phyloP scores from a whole-genome alignment of 2,329 filamentous ascomycete genomes.

The Aspergillus phoenicis region DNA sequence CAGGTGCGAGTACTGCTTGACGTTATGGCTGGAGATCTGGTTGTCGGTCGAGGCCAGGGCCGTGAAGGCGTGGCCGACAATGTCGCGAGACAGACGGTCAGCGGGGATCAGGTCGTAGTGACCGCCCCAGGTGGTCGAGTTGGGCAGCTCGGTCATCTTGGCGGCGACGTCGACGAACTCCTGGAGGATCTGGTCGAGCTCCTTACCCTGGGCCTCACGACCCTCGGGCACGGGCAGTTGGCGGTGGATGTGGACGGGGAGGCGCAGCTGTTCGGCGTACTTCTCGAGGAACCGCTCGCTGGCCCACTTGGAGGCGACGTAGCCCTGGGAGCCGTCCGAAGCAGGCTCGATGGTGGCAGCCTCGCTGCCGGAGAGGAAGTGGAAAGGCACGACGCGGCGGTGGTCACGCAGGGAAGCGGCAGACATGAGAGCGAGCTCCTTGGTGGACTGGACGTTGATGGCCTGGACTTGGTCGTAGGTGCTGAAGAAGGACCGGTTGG shows the following conservation, averaged over 20 bases:
- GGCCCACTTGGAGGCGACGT: constrained; percentile 45
- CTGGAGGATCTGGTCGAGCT: too few species aligned
- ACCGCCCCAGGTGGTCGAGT: too few species aligned
- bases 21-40: too few species aligned
- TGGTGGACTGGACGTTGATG: constrained; percentile 31
- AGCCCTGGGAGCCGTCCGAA: constrained; percentile 36
- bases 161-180: too few species aligned
- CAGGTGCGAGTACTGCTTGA: too few species aligned
- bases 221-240: constrained; percentile 2
- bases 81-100: too few species aligned
- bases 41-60: too few species aligned
- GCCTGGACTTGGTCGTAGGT: constrained; percentile 31
- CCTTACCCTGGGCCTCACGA: too few species aligned
- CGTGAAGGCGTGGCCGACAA: too few species aligned
- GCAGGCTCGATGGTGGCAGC: constrained; percentile 26
- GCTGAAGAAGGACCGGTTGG: constrained; percentile 34
- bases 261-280: constrained; percentile 13
- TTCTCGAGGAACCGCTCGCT: constrained; percentile 43
- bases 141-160: too few species aligned
- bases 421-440: constrained; percentile 29
- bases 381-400: constrained; percentile 29
- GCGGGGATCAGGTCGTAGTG: too few species aligned
- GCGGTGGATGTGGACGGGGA: constrained; percentile 37
- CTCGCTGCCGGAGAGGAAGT: constrained; percentile 30
- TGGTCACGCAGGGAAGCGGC: constrained; percentile 7